Conservation (phyloP, 345 rosid species). For the Anacardium occidentale region DNA sequence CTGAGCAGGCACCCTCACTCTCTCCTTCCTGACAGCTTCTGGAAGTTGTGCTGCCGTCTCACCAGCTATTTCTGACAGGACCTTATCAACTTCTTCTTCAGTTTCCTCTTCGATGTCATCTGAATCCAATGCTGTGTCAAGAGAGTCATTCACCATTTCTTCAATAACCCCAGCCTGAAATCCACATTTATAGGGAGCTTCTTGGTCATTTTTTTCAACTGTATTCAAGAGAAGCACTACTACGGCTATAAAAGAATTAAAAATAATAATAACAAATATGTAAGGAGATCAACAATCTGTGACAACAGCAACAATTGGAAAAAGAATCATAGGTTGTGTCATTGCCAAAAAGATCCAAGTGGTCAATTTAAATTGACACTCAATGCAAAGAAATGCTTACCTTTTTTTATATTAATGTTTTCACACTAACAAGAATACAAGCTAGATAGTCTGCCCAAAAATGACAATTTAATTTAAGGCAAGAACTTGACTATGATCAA, state of each 20-base stretch:
- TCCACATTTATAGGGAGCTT: neutral
- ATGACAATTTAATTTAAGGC: neutral
- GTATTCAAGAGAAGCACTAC: neutral
- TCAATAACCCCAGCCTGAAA: conserved; percentile 50
- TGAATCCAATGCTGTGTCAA: conserved; percentile 46
- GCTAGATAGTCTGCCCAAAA: neutral
- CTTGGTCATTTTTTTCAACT: neutral
- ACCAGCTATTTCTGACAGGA: conserved; percentile 49
- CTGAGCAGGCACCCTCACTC: conserved; percentile 15
- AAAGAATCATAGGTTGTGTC: neutral
- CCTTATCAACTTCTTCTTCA: conserved; percentile 52
- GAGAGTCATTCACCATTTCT: conserved; percentile 43
- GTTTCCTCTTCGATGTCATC: conserved; percentile 53
- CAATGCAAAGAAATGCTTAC: neutral
- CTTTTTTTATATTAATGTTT: neutral
- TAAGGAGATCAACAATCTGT: conserved; percentile 2
- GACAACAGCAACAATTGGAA: neutral
- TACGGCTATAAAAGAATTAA: neutral
- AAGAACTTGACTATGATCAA: conserved; percentile 4
- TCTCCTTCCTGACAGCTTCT: conserved; percentile 38
- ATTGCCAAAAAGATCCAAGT: neutral
- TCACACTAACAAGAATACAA: neutral
- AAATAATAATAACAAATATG: neutral
- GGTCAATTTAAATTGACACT: too few relatives aligned
- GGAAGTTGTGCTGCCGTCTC: conserved; percentile 51